Conservation (phyloP, 2,329 filamentous ascomycete genomes). For the Alternaria sp. region DNA sequence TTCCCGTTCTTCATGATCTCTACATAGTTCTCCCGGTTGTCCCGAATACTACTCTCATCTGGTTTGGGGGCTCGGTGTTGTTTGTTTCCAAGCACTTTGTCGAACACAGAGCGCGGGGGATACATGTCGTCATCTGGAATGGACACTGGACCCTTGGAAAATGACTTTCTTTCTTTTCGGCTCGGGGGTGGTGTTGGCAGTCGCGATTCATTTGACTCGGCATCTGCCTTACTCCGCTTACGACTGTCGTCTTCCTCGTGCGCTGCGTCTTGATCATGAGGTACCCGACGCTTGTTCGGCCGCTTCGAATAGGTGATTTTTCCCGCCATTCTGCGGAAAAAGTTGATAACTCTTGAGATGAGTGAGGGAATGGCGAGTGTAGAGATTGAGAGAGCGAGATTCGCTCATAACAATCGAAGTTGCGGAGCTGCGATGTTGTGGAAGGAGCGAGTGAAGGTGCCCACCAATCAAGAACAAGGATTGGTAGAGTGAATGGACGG, state of each 20-base stretch:
- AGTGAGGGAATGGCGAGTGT: constrained; percentile 18
- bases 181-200: constrained; percentile 7
- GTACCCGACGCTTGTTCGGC: constrained; percentile 20
- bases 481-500: not conserved
- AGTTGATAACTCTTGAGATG: constrained; percentile 15
- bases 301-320: constrained; percentile 30
- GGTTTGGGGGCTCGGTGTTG: constrained; percentile 10
- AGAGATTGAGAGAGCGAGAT: constrained; percentile 1
- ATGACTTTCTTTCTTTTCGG: constrained; percentile 9
- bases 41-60: constrained; percentile 18
- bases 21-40: constrained; percentile 23
- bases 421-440: constrained; percentile 17
- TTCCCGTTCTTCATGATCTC: constrained; percentile 21
- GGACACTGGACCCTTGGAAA: constrained; percentile 29
- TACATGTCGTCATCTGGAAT: constrained; percentile 25
- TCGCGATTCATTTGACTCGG: constrained; percentile 18
- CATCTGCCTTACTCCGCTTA: constrained; percentile 28
- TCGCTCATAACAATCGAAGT: constrained; percentile 8
- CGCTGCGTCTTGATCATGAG: constrained; percentile 15
- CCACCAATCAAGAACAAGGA: not conserved
- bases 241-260: constrained; percentile 19
- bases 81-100: constrained; percentile 24
- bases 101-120: constrained; percentile 19
- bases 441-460: constrained; percentile 12
- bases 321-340: constrained; percentile 23